phyloP scores from a whole-genome alignment of 2,329 filamentous ascomycete species.

The Claviceps sp. region DNA sequence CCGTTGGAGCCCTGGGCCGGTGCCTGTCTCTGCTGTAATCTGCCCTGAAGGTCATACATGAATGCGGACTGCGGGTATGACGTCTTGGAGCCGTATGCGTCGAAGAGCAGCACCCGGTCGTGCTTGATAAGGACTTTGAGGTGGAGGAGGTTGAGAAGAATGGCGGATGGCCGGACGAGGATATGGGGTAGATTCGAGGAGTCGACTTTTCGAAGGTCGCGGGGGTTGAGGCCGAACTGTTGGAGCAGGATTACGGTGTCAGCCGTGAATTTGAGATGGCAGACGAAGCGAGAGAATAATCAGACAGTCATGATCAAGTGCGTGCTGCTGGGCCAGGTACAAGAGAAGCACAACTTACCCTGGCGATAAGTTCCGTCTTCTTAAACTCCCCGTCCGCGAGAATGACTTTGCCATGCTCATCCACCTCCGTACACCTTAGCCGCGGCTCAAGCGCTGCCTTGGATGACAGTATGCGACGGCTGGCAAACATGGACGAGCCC shows the following conservation, averaged over 20 bases:
- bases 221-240: constrained; percentile 81
- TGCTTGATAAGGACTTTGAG: constrained; percentile 91
- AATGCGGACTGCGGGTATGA: constrained; percentile 94
- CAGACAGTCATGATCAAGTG: background rate
- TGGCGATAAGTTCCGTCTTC: constrained; percentile 93
- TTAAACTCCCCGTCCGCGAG: constrained; percentile 92
- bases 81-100: constrained; percentile 87
- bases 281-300: background rate
- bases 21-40: constrained; percentile 81
- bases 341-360: constrained; percentile 35
- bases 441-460: constrained; percentile 76
- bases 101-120: constrained; percentile 87
- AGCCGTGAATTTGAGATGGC: background rate
- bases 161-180: constrained; percentile 80
- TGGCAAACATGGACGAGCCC: constrained; percentile 46
- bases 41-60: constrained; percentile 93
- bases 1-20: constrained; percentile 38
- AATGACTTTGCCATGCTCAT: constrained; percentile 82
- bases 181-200: constrained; percentile 93
- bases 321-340: too few relatives aligned
- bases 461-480: constrained; percentile 54
- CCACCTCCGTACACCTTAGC: constrained; percentile 86
- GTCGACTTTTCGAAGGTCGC: constrained; percentile 94
- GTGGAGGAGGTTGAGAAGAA: constrained; percentile 92
- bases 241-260: background rate